Evolutionary conservation across 1,139 yeast genomes (phyloP).

Genomic region (Taphrina communis): DNA sequence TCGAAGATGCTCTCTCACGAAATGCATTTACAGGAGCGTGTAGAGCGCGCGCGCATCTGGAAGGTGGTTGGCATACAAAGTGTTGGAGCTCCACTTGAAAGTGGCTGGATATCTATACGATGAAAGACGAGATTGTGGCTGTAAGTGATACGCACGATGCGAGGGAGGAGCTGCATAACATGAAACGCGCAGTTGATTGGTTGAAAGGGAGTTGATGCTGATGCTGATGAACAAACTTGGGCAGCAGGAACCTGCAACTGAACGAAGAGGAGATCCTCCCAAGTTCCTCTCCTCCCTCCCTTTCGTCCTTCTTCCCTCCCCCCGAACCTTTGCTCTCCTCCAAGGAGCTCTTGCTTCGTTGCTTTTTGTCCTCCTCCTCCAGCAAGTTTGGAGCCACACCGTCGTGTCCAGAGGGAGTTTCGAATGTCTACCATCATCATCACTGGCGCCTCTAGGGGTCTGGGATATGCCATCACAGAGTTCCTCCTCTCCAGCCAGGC

Average conservation of each 20-base stretch:
- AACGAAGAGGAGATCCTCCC: background rate
- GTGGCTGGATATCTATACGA: background rate
- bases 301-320: conserved; percentile 3
- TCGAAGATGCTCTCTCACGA: background rate
- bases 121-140: background rate
- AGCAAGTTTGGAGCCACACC: background rate
- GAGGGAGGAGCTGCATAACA: background rate
- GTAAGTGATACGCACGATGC: conserved; percentile 13
- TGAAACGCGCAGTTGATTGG: background rate
- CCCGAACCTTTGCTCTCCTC: background rate
- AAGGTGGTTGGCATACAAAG: conserved; percentile 1
- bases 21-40: conserved; percentile 2
- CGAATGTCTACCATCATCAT: conserved; percentile 44
- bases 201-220: background rate
- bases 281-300: conserved; percentile 4
- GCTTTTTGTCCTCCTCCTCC: conserved; percentile 9
- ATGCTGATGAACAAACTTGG: background rate
- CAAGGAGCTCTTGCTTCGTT: conserved; percentile 2
- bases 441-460: conserved; percentile 49
- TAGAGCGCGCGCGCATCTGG: background rate
- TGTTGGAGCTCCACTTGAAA: background rate
- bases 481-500: conserved; percentile 50
- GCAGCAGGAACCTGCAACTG: background rate
- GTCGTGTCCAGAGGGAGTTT: background rate
- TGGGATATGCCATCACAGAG: conserved; percentile 73